Base-by-base conservation (phyloP, 805 yeast species). In the Maudiozyma serrabonitensis region DNA sequence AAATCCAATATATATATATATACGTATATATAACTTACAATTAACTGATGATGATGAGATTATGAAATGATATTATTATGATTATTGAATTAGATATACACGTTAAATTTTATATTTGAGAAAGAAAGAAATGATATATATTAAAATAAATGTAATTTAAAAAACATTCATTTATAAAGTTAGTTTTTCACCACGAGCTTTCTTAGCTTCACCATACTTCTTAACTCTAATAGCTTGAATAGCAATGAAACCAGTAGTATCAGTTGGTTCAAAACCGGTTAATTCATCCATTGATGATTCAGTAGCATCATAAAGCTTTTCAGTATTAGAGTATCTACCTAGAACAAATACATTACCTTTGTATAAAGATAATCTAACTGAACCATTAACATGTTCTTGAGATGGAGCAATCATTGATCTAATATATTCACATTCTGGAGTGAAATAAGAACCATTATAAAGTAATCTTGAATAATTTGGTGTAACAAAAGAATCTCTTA, bases 201-300 rank as follows among this genome's bases (percentile, higher is more conserved):
- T 83, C 69, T 89, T 95, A 64, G 93, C 79, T 74, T 89, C 95
- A 70, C 99, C 99, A 70, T 87, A 93, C 75, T 93, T 93, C 80
- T 93, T 93, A 69, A 91, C 87, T 79, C 99, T 88, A 71, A 93
- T 93, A 54, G 98, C 87, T 77, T 93, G 97, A 61, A 93, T 95
- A 59, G 96, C 87, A 71, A 93, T 93, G 80, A 93, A 93, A 50
- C 99, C 99, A 53, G 95, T 75, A 52, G 99, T 88, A 70, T 91
- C 98, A 69, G 86, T 89, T 56, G 99, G 99, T 63, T 87, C 84
- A 79, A 93, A 93, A 52, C 96, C 99, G 51, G 97, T 89, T 65
- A 93, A 82, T 75, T 93, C 99, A 72, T 93, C 99, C 99, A 93
- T 93, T 12, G 98, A 91, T 15, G 97, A 90, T 72, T 91, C 97